These are phyloP conservation scores for Moesziomyces antarcticus DNA, from an alignment of 1,284 basidiomycete species.

Conservation along the genomic window DNA sequence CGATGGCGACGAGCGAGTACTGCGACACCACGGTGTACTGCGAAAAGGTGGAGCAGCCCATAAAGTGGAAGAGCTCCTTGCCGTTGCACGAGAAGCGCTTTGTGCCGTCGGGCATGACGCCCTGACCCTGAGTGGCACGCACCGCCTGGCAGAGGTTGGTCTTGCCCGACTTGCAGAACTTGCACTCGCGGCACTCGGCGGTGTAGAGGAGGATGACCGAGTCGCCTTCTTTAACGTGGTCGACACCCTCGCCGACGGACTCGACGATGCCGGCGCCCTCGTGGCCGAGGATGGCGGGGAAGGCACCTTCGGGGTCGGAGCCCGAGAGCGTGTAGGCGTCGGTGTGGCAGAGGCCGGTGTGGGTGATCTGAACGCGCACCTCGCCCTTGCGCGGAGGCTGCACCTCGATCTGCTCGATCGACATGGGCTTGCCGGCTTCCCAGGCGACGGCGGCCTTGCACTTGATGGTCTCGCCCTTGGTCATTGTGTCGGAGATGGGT, in stretches of 20 bases:
- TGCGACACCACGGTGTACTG: slow-evolving; percentile 99
- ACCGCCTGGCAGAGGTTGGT: slow-evolving; percentile 80
- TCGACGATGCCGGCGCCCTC: slow-evolving; percentile 75
- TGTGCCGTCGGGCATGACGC: slow-evolving; percentile 94
- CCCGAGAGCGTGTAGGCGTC: slow-evolving; percentile 97
- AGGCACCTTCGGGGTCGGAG: slow-evolving; percentile 93
- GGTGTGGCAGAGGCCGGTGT: slow-evolving; percentile 97
- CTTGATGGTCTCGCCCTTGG: slow-evolving; percentile 59
- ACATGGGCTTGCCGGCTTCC: slow-evolving; percentile 89
- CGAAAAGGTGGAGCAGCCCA: slow-evolving; percentile 98
- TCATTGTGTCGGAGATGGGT: slow-evolving; percentile 15
- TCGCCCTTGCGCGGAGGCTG: slow-evolving; percentile 89
- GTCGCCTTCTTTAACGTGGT: slow-evolving; percentile 78
- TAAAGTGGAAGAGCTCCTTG: slow-evolving; percentile 90
- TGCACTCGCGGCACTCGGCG: slow-evolving; percentile 66
- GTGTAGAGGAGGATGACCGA: slow-evolving; percentile 77
- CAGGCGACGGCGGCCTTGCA: slow-evolving; percentile 87
- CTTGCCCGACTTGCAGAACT: slow-evolving; percentile 97
- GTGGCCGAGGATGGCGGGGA: slow-evolving; percentile 85
- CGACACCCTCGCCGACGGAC: slow-evolving; percentile 92
- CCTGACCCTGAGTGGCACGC: slow-evolving; percentile 92
- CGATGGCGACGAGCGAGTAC: slow-evolving; percentile 92
- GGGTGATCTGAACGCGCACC: slow-evolving; percentile 90
- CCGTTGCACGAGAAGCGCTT: slow-evolving; percentile 91
- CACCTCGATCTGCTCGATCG: slow-evolving; percentile 91